Conservation (phyloP, 805 yeast species). For the Wilhelminamyces savonicus region DNA sequence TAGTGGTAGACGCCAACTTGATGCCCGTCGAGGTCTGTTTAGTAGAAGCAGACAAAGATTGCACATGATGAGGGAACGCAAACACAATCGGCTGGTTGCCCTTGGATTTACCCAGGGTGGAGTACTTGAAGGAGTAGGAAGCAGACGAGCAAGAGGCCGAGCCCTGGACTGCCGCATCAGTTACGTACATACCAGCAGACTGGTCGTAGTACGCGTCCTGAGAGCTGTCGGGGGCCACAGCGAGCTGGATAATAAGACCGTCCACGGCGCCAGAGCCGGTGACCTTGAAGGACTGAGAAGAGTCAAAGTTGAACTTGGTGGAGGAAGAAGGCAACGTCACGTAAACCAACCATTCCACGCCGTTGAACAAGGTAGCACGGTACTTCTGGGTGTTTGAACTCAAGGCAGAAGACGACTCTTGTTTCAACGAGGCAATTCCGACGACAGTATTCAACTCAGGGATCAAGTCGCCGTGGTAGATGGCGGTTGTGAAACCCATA, state of each 20-base stretch:
- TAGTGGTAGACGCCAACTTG: conserved; percentile 39
- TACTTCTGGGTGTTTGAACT: conserved; percentile 22
- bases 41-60: conserved; percentile 24
- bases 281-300: conserved; percentile 13
- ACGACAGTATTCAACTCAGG: conserved; percentile 45
- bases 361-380: conserved; percentile 31
- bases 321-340: conserved; percentile 21
- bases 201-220: conserved; percentile 46
- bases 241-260: conserved; percentile 9
- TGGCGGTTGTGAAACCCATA: conserved; percentile 51
- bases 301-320: conserved; percentile 15
- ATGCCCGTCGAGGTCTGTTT: conserved; percentile 34
- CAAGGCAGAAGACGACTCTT: conserved; percentile 15
- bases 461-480: conserved; percentile 45
- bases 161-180: conserved; percentile 44
- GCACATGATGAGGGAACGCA: conserved; percentile 50
- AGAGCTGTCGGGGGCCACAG: conserved; percentile 4
- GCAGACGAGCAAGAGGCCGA: conserved; percentile 42
- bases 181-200: conserved; percentile 65
- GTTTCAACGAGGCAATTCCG: conserved; percentile 36
- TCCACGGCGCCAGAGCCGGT: conserved; percentile 29
- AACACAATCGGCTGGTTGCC: conserved; percentile 42
- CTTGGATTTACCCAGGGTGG: conserved; percentile 44
- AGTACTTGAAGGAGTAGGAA: conserved; percentile 41
- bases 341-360: conserved; percentile 46